Evolutionary conservation across 2,329 filamentous ascomycete genomes (phyloP).

Genomic region (Verticillium zaregamsianum): DNA sequence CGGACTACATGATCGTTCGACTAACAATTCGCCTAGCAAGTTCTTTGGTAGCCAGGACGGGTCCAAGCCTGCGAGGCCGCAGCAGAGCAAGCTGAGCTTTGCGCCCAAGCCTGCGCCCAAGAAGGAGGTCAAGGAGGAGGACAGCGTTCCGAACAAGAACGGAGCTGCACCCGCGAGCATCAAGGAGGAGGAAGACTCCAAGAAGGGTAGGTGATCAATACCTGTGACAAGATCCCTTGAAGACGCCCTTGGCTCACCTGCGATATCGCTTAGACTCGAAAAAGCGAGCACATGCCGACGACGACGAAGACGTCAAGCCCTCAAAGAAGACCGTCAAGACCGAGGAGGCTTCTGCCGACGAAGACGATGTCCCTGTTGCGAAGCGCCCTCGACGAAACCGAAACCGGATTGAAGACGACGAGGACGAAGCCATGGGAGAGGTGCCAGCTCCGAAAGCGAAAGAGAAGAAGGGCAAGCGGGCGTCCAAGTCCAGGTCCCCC

Average conservation of each 20-base stretch:
- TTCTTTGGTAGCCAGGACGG: constrained; percentile 72
- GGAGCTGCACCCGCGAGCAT: constrained; percentile 21
- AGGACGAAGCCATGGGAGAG: constrained; percentile 39
- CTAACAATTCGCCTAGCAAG: constrained; percentile 53
- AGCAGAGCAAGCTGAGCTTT: constrained; percentile 79
- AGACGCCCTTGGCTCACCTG: neutral
- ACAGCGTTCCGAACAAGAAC: constrained; percentile 25
- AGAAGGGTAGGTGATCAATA: constrained; percentile 27
- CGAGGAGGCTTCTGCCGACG: constrained; percentile 42
- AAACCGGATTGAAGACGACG: constrained; percentile 48
- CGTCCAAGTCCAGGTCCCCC: constrained; percentile 17
- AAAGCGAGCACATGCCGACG: constrained; percentile 35
- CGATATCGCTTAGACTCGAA: constrained; percentile 31
- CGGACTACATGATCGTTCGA: neutral
- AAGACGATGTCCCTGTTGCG: constrained; percentile 55
- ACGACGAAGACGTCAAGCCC: constrained; percentile 17
- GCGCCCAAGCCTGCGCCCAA: constrained; percentile 48
- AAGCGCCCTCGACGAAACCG: constrained; percentile 51
- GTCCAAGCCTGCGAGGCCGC: constrained; percentile 45
- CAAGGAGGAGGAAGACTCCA: constrained; percentile 33
- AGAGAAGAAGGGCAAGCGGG: constrained; percentile 17
- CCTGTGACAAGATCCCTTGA: neutral
- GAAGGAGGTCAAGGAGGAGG: constrained; percentile 20
- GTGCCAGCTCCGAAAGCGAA: constrained; percentile 16
- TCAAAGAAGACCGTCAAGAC: constrained; percentile 23